Base-by-base conservation (phyloP, 2,329 filamentous ascomycete species). In the Paecilomyces formosus region DNA sequence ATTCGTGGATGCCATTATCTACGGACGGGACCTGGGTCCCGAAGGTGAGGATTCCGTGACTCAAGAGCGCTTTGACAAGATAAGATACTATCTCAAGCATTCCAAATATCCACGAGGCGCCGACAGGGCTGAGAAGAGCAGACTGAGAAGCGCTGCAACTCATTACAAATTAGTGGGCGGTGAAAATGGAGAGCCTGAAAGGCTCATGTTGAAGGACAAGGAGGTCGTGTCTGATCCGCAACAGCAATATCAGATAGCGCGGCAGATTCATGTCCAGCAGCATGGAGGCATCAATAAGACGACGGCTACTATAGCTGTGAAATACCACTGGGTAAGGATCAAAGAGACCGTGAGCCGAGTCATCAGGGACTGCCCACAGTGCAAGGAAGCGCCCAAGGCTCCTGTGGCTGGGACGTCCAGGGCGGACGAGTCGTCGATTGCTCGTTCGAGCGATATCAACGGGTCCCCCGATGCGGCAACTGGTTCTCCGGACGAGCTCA, bases 221-320 rank as follows among this genome's bases (percentile, higher is more conserved):
- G 93, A 97, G 77, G 93, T 99, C 60, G 90, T 99, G 61, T 89
- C 90, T 26, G 92, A 97, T 73, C 90, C 92, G 12, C 85, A 89
- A 67, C 85, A 86, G 64, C 94, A 99, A 78, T 95, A 95, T 73
- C 90, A 94, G 60, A 94, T 97, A 66, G 90, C 92, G 12, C 82
- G 89, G 53, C 80, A 82, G 59, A 82, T 92, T 39, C 94, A 99
- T 74, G 80, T 85, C 56, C 76, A 81, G 58, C 82, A 87, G 50
- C 94, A 99, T 70, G 91, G 89, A 6, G 94, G 94, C 55, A 97
- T 97, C 80, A 99, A 99, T 80, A 97, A 97, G 79, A 97, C 93
- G 0, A 97, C 93, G 0, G 92, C 93, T 21, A 88, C 87, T 21
- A 96, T 99, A 68, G 91, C 93, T 11, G 90, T 97, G 71, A 89